phyloP scores from a whole-genome alignment of 2,329 filamentous ascomycete genomes.

The Hymenoscyphus infarciens region DNA sequence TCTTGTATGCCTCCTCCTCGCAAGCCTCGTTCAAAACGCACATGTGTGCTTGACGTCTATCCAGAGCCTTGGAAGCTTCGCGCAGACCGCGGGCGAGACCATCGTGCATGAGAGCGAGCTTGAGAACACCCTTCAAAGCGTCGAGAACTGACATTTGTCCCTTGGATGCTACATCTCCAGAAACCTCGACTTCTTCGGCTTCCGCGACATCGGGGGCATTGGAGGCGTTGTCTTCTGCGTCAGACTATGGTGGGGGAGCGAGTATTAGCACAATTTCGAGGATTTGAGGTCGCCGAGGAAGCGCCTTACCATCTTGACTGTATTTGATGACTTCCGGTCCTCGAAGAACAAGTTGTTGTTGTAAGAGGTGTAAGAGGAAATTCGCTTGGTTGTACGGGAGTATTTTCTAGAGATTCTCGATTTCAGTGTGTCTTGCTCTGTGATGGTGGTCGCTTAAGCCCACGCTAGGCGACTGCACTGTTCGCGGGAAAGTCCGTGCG shows the following conservation, averaged over 20 bases:
- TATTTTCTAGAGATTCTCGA: conserved; percentile 11
- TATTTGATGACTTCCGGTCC: conserved; percentile 32
- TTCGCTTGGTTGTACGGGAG: conserved; percentile 9
- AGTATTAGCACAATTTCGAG: conserved; percentile 11
- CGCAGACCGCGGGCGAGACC: conserved; percentile 97
- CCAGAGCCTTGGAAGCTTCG: conserved; percentile 97
- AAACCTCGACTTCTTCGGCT: conserved; percentile 89
- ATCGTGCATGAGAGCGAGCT: conserved; percentile 99
- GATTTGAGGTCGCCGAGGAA: background rate
- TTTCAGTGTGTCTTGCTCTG: conserved; percentile 5
- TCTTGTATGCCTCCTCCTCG: conserved; percentile 99
- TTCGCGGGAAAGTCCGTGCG: conserved; percentile 7
- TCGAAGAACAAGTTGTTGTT: conserved; percentile 31
- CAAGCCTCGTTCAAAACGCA: conserved; percentile 99
- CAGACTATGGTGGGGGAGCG: conserved; percentile 62
- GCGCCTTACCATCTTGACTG: conserved; percentile 28
- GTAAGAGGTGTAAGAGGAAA: conserved; percentile 14
- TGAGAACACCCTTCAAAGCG: conserved; percentile 97
- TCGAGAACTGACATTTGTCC: conserved; percentile 98
- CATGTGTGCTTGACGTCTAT: conserved; percentile 99
- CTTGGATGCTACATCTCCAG: conserved; percentile 79
- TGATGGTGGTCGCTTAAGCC: background rate
- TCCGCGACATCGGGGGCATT: conserved; percentile 80
- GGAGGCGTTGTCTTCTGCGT: conserved; percentile 91
- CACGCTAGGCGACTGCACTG: background rate